Base-by-base conservation (phyloP, 176 grass and related monocot species). In the Lolium multiflorum region DNA sequence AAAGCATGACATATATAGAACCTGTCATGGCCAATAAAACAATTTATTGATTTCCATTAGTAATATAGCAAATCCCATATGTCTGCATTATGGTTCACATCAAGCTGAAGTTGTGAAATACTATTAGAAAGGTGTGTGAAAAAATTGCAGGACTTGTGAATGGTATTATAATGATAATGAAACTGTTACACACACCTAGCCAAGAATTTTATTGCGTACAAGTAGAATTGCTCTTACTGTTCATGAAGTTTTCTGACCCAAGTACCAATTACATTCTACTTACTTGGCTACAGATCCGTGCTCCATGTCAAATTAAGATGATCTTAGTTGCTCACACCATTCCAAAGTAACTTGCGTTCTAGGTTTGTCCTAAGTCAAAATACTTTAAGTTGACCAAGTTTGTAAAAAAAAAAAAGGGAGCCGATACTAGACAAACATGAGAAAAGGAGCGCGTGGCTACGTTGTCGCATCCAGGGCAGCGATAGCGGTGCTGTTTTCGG, bases 31-130 rank as follows among this genome's bases (percentile, higher is more conserved):
- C 14, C 44, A 35, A n/a, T 31, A 75, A 44, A 81, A 80, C 54
- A 79, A 63, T 17, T 26, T 14, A 38, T 15, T 12, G 24, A 80
- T 66, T 24, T 44, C 43, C 26, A 15, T 74, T 83, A 17, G 52
- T 35, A 83, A 0, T 5, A 20, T 61, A 48, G 6, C 46, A 79
- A 62, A 25, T 4, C 54, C 6, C 54, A 83, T 43, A 24, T 50
- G 78, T n/a, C 11, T 17, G 52, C 38, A 24, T 17, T 84, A 39
- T 61, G n/a, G 16, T 66, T 83, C 38, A 61, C 38, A 74, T 14
- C 24, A 83, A 64, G 12, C 71, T 76, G 11, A 22, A 64, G 58
- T 24, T 41, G 44, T 21, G 17, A 84, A 76, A 83, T 83, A 39
- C 15, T 67, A 35, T 15, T 81, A 81, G 17, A 68, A 15, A 62